Conservation (phyloP, 2,329 filamentous ascomycete species). For the Trichoderma atroviride region DNA sequence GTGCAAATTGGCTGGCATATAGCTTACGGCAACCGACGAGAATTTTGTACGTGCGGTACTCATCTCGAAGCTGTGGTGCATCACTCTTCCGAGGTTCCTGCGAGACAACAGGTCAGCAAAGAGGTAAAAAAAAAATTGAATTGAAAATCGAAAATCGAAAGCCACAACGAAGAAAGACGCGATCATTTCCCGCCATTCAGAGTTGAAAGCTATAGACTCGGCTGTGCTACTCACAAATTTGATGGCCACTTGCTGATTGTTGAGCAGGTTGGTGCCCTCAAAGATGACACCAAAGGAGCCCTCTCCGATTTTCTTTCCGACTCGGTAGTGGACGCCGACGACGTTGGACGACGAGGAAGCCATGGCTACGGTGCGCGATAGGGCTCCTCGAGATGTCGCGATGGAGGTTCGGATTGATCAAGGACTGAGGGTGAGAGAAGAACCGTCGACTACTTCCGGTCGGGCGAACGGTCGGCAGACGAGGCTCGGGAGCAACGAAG, state of each 20-base stretch:
- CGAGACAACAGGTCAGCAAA: constrained; percentile 7
- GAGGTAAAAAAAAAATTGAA: neutral
- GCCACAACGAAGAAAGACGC: neutral
- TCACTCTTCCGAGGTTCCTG: constrained; percentile 98
- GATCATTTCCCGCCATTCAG: neutral
- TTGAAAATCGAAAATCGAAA: neutral
- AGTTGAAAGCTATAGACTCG: neutral
- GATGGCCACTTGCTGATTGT: constrained; percentile 99
- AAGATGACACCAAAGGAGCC: constrained; percentile 98
- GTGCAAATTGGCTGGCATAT: neutral
- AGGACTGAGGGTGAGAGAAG: constrained; percentile 17
- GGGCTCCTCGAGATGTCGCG: constrained; percentile 16
- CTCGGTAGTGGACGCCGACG: constrained; percentile 96
- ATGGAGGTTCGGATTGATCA: constrained; percentile 22
- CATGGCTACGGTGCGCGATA: constrained; percentile 55
- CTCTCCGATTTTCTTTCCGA: constrained; percentile 99
- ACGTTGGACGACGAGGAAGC: constrained; percentile 92
- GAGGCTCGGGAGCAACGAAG: constrained; percentile 29
- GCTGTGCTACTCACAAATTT: constrained; percentile 77
- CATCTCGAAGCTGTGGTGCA: constrained; percentile 94
- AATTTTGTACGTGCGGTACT: constrained; percentile 99
- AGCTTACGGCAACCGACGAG: constrained; percentile 95
- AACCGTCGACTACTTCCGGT: constrained; percentile 24
- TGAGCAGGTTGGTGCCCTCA: constrained; percentile 96
- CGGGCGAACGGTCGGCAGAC: constrained; percentile 26